phyloP scores from a whole-genome alignment of 1,284 basidiomycete genomes.

The Pseudozyma thailandica region DNA sequence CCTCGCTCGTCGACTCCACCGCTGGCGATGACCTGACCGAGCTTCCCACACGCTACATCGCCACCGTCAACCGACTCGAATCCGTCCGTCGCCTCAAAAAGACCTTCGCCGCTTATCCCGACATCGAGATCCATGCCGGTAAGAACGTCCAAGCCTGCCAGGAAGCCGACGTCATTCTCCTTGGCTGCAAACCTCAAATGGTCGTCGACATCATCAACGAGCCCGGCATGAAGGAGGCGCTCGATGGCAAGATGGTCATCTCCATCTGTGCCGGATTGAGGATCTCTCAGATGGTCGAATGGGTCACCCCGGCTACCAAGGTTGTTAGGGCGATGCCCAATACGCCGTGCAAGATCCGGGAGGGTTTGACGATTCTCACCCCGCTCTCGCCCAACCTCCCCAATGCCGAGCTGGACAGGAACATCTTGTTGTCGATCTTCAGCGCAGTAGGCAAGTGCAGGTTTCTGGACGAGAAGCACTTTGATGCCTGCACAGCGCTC shows the following conservation, averaged over 20 bases:
- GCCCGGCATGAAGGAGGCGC: slow-evolving; percentile 83
- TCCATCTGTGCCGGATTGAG: slow-evolving; percentile 97
- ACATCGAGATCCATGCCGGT: slow-evolving; percentile 76
- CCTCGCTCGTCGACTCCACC: slow-evolving; percentile 30
- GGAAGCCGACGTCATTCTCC: slow-evolving; percentile 82
- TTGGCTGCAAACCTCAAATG: slow-evolving; percentile 81
- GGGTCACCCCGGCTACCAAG: slow-evolving; percentile 81
- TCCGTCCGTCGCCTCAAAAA: slow-evolving; percentile 78
- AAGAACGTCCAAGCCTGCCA: slow-evolving; percentile 79
- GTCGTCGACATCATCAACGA: slow-evolving; percentile 80
- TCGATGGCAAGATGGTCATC: slow-evolving; percentile 89
- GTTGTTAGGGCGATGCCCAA: slow-evolving; percentile 99
- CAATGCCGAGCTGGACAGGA: slow-evolving; percentile 43
- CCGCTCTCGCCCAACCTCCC: slow-evolving; percentile 47
- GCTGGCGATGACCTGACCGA: slow-evolving; percentile 51
- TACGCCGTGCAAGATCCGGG: slow-evolving; percentile 82
- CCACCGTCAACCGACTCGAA: slow-evolving; percentile 85
- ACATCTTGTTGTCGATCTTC: slow-evolving; percentile 62
- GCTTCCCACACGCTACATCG: slow-evolving; percentile 84
- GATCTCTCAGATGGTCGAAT: slow-evolving; percentile 80
- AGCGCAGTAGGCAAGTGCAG: slow-evolving; percentile 61
- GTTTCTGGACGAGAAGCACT: slow-evolving; percentile 72
- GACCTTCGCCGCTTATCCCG: slow-evolving; percentile 71
- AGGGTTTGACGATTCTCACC: slow-evolving; percentile 67
- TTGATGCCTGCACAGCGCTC: slow-evolving; percentile 96